Evolutionary conservation across 2,329 filamentous ascomycete genomes (phyloP).

Genomic region (Talaromyces pinophilus): DNA sequence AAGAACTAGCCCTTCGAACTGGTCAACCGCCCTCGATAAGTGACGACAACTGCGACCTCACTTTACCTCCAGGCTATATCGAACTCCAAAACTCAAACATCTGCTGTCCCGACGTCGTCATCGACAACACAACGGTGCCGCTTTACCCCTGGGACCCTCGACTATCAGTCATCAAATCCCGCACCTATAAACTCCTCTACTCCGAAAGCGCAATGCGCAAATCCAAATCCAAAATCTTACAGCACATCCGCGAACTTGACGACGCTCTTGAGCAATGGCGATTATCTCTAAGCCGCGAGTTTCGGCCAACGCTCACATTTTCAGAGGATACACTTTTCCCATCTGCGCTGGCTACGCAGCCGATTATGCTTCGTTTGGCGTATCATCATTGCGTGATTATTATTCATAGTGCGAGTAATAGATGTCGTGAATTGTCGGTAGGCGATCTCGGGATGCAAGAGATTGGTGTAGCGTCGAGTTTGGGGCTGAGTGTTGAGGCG

Average conservation of each 20-base stretch:
- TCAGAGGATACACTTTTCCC: slow-evolving; percentile 1
- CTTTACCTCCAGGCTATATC: background rate
- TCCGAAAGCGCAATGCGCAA: background rate
- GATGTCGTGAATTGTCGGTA: background rate
- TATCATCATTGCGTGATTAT: slow-evolving; percentile 2
- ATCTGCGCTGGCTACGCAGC: background rate
- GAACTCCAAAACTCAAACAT: background rate
- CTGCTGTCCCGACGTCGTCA: background rate
- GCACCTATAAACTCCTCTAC: background rate
- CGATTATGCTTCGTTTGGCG: background rate
- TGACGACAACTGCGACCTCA: slow-evolving; percentile 3
- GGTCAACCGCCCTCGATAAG: background rate
- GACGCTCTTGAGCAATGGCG: background rate
- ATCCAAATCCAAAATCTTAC: background rate
- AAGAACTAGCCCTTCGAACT: background rate
- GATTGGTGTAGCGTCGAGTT: background rate
- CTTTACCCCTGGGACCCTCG: background rate
- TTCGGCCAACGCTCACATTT: background rate
- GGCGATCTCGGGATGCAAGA: background rate
- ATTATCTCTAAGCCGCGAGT: background rate
- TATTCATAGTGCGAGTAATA: background rate
- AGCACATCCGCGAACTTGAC: background rate
- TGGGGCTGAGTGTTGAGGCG: background rate
- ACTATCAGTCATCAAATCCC: background rate
- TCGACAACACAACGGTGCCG: background rate